Percentiles rank a stretch among this genome's conserved stretches.
Conservation (phyloP, 306 rosid species). For the cucumber (Cucumis sativus) region DNA sequence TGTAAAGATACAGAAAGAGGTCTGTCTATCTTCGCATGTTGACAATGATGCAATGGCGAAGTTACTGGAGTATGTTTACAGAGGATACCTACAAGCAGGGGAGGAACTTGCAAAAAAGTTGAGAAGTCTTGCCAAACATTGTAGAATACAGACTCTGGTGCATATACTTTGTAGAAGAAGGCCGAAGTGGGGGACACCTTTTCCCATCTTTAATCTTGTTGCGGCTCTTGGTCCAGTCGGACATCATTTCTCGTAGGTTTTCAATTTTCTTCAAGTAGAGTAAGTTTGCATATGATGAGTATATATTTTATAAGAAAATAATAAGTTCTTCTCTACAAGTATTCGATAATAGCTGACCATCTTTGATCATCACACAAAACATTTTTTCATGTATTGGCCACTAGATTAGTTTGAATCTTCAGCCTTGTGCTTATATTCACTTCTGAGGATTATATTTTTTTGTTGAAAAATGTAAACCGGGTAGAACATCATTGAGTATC, state of each 20-base stretch:
- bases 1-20: slow-evolving; percentile 25
- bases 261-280: neutral
- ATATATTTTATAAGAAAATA: neutral
- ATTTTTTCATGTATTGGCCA: neutral
- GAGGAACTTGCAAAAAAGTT: slow-evolving; percentile 51
- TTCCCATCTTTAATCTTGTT: slow-evolving; percentile 42
- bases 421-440: neutral
- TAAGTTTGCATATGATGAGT: neutral
- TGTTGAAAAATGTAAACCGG: neutral
- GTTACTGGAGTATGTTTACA: slow-evolving; percentile 60
- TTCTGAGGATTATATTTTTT: neutral
- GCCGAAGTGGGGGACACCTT: slow-evolving; percentile 66
- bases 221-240: slow-evolving; percentile 51
- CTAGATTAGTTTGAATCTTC: neutral
- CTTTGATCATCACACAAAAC: neutral
- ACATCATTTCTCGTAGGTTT: slow-evolving; percentile 56
- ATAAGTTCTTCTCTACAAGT: neutral
- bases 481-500: neutral
- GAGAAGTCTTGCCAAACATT: slow-evolving; percentile 59
- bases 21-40: slow-evolving; percentile 58
- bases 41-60: slow-evolving; percentile 41
- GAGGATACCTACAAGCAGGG: slow-evolving; percentile 41
- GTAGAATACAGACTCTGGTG: slow-evolving; percentile 49
- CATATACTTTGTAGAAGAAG: slow-evolving; percentile 42
- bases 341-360: neutral